phyloP scores from a whole-genome alignment of 2,329 filamentous ascomycete species.

The Magnaporthiopsis incrustans region DNA sequence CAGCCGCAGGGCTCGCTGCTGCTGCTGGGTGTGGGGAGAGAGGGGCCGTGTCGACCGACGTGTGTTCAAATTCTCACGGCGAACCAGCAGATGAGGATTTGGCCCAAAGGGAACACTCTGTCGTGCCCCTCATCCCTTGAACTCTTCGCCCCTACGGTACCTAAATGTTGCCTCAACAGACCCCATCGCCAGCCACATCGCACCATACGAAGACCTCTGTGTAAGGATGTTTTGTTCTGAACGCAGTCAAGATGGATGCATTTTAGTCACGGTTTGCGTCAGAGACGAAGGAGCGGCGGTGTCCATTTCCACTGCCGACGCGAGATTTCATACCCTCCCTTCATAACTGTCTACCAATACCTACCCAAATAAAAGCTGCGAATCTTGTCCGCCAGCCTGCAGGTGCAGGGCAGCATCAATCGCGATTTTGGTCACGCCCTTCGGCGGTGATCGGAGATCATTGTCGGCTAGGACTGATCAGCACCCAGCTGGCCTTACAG shows the following conservation, averaged over 20 bases:
- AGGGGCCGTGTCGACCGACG: neutral
- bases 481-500: neutral
- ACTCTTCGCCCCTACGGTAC: too few species aligned
- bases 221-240: neutral
- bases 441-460: neutral
- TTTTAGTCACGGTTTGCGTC: neutral
- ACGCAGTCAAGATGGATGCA: neutral
- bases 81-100: too few species aligned
- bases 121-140: too few species aligned
- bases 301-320: neutral
- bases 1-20: constrained; percentile 37
- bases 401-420: neutral
- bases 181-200: neutral
- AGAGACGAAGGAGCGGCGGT: neutral
- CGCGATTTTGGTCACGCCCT: neutral
- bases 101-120: too few species aligned
- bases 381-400: neutral
- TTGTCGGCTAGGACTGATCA: neutral
- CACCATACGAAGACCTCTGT: neutral
- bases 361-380: too few species aligned
- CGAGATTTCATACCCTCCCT: neutral
- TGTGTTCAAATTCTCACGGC: neutral
- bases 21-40: constrained; percentile 6
- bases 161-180: neutral
- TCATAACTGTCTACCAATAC: too few species aligned